Conservation (phyloP, 2,329 filamentous ascomycete genomes). For the Pochonia chlamydosporia region DNA sequence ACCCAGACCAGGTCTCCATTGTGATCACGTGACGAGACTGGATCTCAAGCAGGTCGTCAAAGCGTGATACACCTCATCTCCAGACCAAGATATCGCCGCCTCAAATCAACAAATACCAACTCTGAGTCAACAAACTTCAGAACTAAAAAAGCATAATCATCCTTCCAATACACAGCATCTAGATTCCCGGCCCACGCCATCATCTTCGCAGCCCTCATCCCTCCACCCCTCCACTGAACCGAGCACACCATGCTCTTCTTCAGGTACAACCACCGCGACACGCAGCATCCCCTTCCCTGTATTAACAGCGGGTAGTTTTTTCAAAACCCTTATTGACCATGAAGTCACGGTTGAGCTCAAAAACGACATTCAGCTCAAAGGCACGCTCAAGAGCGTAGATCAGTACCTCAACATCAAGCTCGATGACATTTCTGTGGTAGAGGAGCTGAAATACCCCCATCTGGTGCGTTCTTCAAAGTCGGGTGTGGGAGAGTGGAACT, state of each 20-base stretch:
- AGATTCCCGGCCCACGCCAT: neutral
- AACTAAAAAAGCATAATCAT: too few relatives aligned
- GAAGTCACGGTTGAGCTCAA: constrained; percentile 98
- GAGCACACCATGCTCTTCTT: constrained; percentile 44
- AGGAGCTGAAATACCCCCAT: constrained; percentile 93
- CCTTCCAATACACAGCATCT: neutral
- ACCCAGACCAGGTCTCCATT: too few relatives aligned
- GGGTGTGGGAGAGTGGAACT: neutral
- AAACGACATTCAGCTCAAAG: constrained; percentile 96
- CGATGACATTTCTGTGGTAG: constrained; percentile 87
- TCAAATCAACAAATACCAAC: neutral
- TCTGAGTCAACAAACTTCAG: neutral
- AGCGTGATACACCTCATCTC: neutral
- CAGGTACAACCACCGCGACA: constrained; percentile 25
- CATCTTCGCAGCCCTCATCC: neutral
- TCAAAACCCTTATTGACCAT: constrained; percentile 97
- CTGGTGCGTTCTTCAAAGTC: constrained; percentile 47
- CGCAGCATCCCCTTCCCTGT: neutral
- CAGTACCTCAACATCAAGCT: constrained; percentile 99
- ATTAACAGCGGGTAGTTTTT: constrained; percentile 59
- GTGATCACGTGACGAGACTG: constrained; percentile 1
- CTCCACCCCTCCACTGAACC: neutral
- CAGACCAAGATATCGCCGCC: neutral
- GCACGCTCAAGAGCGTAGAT: constrained; percentile 93
- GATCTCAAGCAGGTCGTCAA: neutral